A percentile compares a stretch with the other conserved stretches of the same genome.
These are phyloP conservation scores for Ceratobasidium sp. DNA, from an alignment of 1,284 basidiomycete species.

Conservation along the genomic window DNA sequence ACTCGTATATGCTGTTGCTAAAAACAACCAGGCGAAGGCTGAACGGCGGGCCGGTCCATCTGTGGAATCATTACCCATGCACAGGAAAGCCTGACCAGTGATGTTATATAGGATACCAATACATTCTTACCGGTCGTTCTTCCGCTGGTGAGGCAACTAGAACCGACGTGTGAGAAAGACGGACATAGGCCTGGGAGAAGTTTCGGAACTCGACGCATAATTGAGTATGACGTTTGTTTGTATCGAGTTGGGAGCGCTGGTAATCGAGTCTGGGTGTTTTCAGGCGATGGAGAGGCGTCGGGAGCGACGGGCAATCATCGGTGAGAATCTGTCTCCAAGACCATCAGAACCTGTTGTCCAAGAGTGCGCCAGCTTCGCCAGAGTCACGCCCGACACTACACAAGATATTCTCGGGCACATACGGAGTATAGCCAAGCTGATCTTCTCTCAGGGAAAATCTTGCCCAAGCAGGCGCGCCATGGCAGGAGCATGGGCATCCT, in stretches of 20 bases:
- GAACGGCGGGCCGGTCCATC: conserved; percentile 58
- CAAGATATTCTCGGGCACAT: conserved; percentile 30
- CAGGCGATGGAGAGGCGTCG: not conserved
- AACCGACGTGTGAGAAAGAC: conserved; percentile 26
- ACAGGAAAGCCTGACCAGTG: conserved; percentile 36
- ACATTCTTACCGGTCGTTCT: conserved; percentile 8
- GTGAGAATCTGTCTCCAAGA: not conserved
- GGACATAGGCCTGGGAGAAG: conserved; percentile 11
- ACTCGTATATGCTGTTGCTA: conserved; percentile 87
- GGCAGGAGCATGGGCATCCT: conserved; percentile 19
- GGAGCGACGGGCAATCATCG: not conserved
- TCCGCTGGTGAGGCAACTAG: not conserved
- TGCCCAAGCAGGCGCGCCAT: conserved; percentile 6
- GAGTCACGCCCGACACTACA: not conserved
- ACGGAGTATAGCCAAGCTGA: conserved; percentile 24
- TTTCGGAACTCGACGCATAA: not conserved
- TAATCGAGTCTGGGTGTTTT: not conserved
- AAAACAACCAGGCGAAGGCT: conserved; percentile 84
- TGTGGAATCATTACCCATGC: conserved; percentile 39
- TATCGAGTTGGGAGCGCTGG: not conserved
- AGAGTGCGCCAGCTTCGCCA: not conserved
- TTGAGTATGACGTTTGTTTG: conserved; percentile 17
- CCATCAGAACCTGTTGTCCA: not conserved
- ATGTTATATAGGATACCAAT: conserved; percentile 9
- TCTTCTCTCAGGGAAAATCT: conserved; percentile 34